Evolutionary conservation across 192 early-diverging fungal species (phyloP).

Genomic region (Coemansia sp.): DNA sequence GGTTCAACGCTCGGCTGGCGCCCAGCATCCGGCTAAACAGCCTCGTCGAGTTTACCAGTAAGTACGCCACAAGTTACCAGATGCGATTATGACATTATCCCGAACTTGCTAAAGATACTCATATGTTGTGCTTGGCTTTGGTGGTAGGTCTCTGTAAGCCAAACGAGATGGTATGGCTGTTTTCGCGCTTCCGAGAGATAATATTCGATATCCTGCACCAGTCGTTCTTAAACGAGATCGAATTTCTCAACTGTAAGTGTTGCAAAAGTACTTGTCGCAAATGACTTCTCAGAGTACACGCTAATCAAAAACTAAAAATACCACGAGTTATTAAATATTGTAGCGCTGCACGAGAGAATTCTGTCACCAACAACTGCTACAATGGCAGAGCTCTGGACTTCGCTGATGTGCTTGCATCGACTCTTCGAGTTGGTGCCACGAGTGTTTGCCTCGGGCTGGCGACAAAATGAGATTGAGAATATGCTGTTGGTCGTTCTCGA

Average conservation of each 20-base stretch:
- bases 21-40: slow-evolving; percentile 13
- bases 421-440: slow-evolving; percentile 37
- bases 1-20: slow-evolving; percentile 30
- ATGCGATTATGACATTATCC: background rate
- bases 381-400: slow-evolving; percentile 28
- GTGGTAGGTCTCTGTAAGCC: slow-evolving; percentile 23
- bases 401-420: slow-evolving; percentile 26
- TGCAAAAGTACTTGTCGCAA: background rate
- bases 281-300: background rate
- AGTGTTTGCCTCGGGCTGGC: slow-evolving; percentile 40
- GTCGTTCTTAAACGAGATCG: slow-evolving; percentile 26
- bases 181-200: slow-evolving; percentile 27
- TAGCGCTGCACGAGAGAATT: slow-evolving; percentile 39
- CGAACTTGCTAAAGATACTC: background rate
- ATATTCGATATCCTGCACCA: slow-evolving; percentile 31
- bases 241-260: slow-evolving; percentile 43
- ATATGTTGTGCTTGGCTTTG: background rate
- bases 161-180: slow-evolving; percentile 45
- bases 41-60: slow-evolving; percentile 27
- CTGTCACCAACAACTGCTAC: slow-evolving; percentile 27
- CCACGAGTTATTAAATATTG: background rate
- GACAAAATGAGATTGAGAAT: slow-evolving; percentile 41
- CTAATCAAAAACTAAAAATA: background rate
- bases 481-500: slow-evolving; percentile 49
- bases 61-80: slow-evolving; percentile 4